Percentiles rank a stretch among this genome's conserved stretches.
Conservation (phyloP, 768 basidiomycete species). For the Leccinum olivaceopallidum region DNA sequence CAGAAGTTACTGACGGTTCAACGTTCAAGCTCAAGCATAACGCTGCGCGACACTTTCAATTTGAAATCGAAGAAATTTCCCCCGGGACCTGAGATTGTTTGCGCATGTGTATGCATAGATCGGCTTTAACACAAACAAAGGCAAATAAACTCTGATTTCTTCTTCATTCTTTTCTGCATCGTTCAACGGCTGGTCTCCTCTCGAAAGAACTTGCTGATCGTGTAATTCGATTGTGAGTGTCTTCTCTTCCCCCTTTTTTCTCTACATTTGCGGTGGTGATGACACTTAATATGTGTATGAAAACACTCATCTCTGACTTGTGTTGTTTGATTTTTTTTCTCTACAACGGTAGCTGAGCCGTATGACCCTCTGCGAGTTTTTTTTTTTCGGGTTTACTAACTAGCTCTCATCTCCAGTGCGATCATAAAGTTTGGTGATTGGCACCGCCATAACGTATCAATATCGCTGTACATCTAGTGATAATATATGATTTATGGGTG, state of each 20-base stretch:
- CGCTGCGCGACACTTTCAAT: not conserved
- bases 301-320: slow-evolving; percentile 41
- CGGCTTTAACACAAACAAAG: not conserved
- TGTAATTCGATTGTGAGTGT: slow-evolving; percentile 18
- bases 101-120: not conserved
- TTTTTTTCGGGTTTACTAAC: slow-evolving; percentile 15
- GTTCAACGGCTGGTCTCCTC: not conserved
- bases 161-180: not conserved
- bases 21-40: no score
- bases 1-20: no score
- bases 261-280: slow-evolving; percentile 42
- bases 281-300: slow-evolving; percentile 76
- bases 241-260: not conserved
- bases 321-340: slow-evolving; percentile 52
- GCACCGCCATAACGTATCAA: not conserved
- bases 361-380: slow-evolving; percentile 8
- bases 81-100: not conserved
- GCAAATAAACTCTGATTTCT: not conserved
- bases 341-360: slow-evolving; percentile 89
- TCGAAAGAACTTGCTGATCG: not conserved
- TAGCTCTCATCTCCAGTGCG: slow-evolving; percentile 8
- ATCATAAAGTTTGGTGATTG: not conserved
- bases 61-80: not conserved
- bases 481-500: not conserved
- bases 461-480: not conserved